These are phyloP conservation scores for Aspergillus brunneoviolaceus DNA, from an alignment of 2,329 filamentous ascomycete genomes.

Conservation along the genomic window DNA sequence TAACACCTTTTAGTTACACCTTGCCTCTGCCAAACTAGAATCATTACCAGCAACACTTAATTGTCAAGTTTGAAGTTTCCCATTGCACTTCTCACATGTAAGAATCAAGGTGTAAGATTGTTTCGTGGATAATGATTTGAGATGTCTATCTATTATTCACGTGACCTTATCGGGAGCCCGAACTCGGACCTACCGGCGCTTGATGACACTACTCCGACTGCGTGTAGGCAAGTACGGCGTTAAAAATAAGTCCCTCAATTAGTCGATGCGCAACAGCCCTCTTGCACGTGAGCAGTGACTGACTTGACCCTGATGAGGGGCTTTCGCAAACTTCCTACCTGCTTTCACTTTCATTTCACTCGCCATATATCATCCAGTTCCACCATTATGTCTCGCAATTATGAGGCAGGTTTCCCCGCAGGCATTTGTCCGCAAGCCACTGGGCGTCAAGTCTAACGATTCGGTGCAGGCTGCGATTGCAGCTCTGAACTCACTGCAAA, in stretches of 20 bases:
- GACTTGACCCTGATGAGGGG: conserved; percentile 30
- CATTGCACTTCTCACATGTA: too few relatives aligned
- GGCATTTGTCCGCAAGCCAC: neutral
- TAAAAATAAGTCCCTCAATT: neutral
- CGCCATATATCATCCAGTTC: conserved; percentile 33
- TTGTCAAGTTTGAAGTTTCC: too few relatives aligned
- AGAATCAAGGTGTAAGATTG: too few relatives aligned
- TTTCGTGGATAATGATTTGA: too few relatives aligned
- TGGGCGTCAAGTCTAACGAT: conserved; percentile 15
- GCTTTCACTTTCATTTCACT: conserved; percentile 20
- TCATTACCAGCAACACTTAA: neutral
- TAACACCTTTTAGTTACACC: neutral
- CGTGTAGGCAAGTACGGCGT: neutral
- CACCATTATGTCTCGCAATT: conserved; percentile 39
- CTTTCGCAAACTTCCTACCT: conserved; percentile 20
- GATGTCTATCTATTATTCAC: neutral
- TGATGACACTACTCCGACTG: neutral
- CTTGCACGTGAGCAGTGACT: conserved; percentile 10
- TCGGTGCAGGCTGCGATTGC: conserved; percentile 63
- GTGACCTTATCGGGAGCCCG: neutral
- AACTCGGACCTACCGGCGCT: neutral
- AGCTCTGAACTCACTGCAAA: conserved; percentile 73
- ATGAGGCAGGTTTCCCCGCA: conserved; percentile 33
- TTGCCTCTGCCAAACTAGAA: neutral
- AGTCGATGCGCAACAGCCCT: neutral